Evolutionary conservation across 208 protist genomes (phyloP).

Genomic region (Leptomonas pyrrhocoris): DNA sequence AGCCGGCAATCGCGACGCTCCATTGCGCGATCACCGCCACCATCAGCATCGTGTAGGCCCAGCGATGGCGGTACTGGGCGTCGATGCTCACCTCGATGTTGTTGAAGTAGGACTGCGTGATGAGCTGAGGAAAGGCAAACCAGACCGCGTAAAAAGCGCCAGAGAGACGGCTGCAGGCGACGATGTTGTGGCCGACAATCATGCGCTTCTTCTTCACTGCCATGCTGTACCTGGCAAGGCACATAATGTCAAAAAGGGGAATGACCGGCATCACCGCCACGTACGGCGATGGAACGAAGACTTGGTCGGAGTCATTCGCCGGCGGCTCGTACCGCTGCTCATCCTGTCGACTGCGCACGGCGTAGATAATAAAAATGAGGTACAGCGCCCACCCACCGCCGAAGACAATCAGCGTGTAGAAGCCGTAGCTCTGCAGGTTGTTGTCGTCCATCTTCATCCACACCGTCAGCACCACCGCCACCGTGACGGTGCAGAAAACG

Average conservation of each 20-base stretch:
- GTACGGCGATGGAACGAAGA: slow-evolving; percentile 64
- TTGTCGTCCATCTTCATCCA: slow-evolving; percentile 47
- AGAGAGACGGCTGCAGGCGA: slow-evolving; percentile 55
- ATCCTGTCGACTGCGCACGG: slow-evolving; percentile 54
- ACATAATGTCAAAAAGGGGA: slow-evolving; percentile 74
- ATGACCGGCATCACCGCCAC: slow-evolving; percentile 62
- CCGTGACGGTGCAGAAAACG: slow-evolving; percentile 37
- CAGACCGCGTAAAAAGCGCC: slow-evolving; percentile 53
- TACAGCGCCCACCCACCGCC: slow-evolving; percentile 70
- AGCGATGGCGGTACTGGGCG: background rate
- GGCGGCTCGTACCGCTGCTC: slow-evolving; percentile 44
- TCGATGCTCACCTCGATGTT: slow-evolving; percentile 17
- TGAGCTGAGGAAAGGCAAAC: slow-evolving; percentile 71
- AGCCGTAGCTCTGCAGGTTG: slow-evolving; percentile 42
- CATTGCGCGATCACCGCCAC: slow-evolving; percentile 43
- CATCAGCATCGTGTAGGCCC: slow-evolving; percentile 46
- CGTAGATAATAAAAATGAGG: slow-evolving; percentile 67
- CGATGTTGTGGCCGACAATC: slow-evolving; percentile 64
- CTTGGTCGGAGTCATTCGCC: slow-evolving; percentile 19
- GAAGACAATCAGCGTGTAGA: slow-evolving; percentile 70
- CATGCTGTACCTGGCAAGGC: slow-evolving; percentile 48
- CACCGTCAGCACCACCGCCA: slow-evolving; percentile 41
- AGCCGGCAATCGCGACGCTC: slow-evolving; percentile 49
- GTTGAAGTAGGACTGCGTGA: slow-evolving; percentile 63
- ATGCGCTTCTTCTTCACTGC: slow-evolving; percentile 35